These are phyloP conservation scores for Iberis amara DNA, from an alignment of 441 rosid species.

Conservation along the genomic window DNA sequence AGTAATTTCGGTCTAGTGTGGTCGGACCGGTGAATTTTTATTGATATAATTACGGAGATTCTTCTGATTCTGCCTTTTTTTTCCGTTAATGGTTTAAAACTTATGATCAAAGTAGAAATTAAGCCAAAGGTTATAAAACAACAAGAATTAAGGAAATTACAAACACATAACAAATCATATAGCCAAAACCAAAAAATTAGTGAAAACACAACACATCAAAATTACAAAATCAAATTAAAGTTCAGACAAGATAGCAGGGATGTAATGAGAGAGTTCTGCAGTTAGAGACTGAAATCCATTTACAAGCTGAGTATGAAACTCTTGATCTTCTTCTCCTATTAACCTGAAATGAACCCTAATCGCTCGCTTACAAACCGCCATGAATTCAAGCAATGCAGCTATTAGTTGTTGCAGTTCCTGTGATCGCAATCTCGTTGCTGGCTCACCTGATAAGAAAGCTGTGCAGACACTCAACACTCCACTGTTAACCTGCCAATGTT, in stretches of 20 bases:
- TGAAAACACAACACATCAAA: slow-evolving; percentile 3
- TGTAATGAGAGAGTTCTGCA: slow-evolving; percentile 94
- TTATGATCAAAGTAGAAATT: too few species aligned
- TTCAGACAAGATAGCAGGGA: slow-evolving; percentile 97
- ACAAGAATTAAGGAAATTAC: background rate
- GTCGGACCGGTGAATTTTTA: too few species aligned
- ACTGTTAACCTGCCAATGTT: slow-evolving; percentile 74
- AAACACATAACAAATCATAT: background rate
- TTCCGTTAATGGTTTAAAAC: too few species aligned
- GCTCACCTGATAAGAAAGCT: slow-evolving; percentile 96
- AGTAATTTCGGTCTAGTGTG: too few species aligned
- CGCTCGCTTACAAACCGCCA: slow-evolving; percentile 99
- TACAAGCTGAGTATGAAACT: slow-evolving; percentile 95
- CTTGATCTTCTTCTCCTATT: slow-evolving; percentile 96
- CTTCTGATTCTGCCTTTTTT: too few species aligned
- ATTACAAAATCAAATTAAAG: slow-evolving; percentile 39
- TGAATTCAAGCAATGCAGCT: slow-evolving; percentile 93
- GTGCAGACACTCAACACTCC: slow-evolving; percentile 94
- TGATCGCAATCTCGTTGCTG: slow-evolving; percentile 88
- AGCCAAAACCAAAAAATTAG: slow-evolving; percentile 7
- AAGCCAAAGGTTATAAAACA: background rate
- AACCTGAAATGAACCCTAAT: slow-evolving; percentile 85
- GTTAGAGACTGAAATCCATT: slow-evolving; percentile 99
- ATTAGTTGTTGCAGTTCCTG: slow-evolving; percentile 97
- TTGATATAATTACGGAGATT: too few species aligned